These are phyloP conservation scores for Rhizopogon roseolus DNA, from an alignment of 768 basidiomycete species.

Conservation along the genomic window DNA sequence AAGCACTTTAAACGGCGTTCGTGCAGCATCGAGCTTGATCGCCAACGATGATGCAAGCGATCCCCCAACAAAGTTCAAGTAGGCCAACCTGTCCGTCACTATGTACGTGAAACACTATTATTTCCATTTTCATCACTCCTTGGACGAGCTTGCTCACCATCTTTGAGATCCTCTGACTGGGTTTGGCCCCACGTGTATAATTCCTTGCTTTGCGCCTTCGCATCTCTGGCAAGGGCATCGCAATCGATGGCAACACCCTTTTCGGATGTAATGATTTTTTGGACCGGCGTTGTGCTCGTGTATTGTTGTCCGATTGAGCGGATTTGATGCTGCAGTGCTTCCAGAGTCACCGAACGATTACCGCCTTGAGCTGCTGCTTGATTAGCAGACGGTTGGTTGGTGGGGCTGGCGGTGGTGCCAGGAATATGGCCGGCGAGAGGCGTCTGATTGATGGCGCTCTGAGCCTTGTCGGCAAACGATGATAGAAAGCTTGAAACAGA, in stretches of 20 bases:
- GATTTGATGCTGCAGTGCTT: conserved; percentile 66
- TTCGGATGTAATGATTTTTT: conserved; percentile 74
- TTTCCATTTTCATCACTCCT: not conserved
- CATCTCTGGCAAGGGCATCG: conserved; percentile 60
- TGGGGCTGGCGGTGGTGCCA: conserved; percentile 31
- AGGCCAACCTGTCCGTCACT: conserved; percentile 82
- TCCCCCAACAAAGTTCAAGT: conserved; percentile 74
- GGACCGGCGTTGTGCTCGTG: conserved; percentile 60
- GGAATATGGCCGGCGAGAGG: conserved; percentile 56
- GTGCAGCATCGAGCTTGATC: conserved; percentile 56
- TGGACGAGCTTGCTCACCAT: conserved; percentile 41
- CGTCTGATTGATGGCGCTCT: conserved; percentile 60
- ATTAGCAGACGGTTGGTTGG: conserved; percentile 37
- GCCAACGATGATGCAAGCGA: conserved; percentile 60
- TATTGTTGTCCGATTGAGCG: conserved; percentile 74
- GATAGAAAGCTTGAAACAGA: conserved; percentile 59
- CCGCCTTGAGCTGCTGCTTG: conserved; percentile 34
- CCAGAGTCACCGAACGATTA: conserved; percentile 52
- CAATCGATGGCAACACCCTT: conserved; percentile 78
- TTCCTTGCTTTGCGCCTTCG: conserved; percentile 76
- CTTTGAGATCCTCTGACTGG: conserved; percentile 68
- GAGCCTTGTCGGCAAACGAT: conserved; percentile 72
- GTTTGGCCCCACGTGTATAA: conserved; percentile 80
- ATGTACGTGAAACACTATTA: conserved; percentile 1
- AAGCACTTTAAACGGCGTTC: conserved; percentile 63